Conservation (phyloP, 768 basidiomycete genomes). For the Pleurotus sapidus region DNA sequence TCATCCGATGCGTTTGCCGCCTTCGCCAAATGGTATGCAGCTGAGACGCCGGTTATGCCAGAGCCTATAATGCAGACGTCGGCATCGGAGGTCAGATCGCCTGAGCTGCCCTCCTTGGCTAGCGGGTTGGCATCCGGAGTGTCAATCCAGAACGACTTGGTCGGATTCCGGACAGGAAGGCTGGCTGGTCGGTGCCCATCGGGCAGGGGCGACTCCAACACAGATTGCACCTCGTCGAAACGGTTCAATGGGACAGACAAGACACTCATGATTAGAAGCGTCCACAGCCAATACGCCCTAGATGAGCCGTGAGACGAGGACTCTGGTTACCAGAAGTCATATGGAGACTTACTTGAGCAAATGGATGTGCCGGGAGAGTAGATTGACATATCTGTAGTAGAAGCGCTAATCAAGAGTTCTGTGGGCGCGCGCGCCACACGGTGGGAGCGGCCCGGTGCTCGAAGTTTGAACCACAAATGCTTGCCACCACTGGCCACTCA, state of each 20-base stretch:
- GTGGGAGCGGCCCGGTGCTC: too few species aligned
- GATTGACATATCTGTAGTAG: too few species aligned
- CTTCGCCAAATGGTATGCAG: conserved; percentile 68
- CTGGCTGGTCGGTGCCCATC: conserved; percentile 7
- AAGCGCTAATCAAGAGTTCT: too few species aligned
- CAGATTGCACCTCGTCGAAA: conserved; percentile 2
- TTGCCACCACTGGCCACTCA: too few species aligned
- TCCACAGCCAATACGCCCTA: too few species aligned
- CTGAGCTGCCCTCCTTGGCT: conserved; percentile 62
- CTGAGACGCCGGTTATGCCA: conserved; percentile 74
- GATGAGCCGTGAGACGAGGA: background rate
- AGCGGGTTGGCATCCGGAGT: conserved; percentile 62
- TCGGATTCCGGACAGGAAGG: conserved; percentile 61
- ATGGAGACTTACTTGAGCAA: background rate
- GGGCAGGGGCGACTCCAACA: conserved; percentile 4
- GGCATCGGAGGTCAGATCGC: conserved; percentile 51
- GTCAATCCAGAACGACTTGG: conserved; percentile 72
- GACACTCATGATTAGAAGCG: background rate
- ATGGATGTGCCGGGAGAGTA: too few species aligned
- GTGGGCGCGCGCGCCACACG: too few species aligned
- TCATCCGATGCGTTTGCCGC: conserved; percentile 16
- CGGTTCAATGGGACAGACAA: conserved; percentile 3
- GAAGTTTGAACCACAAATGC: too few species aligned
- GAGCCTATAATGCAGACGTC: conserved; percentile 81
- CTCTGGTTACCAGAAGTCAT: background rate